These are phyloP conservation scores for Starmera dryadoides DNA, from an alignment of 805 yeast species.

Conservation along the genomic window DNA sequence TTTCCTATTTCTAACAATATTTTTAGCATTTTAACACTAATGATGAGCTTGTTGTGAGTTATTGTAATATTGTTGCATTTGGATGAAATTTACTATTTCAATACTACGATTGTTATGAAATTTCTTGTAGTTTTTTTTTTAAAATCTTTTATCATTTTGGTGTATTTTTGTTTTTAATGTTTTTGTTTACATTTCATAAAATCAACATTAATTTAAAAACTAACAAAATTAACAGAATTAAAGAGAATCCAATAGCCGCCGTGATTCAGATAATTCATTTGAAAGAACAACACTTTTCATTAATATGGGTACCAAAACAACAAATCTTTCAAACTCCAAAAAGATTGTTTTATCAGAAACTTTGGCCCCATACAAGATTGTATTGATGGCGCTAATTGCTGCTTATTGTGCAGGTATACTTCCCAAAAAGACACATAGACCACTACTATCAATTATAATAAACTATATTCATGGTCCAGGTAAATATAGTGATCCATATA, in stretches of 20 bases:
- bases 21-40: constrained; percentile 25
- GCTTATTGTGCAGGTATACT: constrained; percentile 36
- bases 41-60: constrained; percentile 35
- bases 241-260: neutral
- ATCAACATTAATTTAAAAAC: no score
- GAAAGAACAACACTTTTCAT: no score
- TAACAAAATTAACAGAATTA: neutral
- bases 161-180: no score
- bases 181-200: no score
- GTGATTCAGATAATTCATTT: no score
- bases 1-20: no score
- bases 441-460: constrained; percentile 35
- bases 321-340: no score
- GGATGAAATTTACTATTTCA: no score
- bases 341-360: constrained; percentile 26
- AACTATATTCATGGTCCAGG: constrained; percentile 32
- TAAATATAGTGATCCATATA: constrained; percentile 9
- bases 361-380: constrained; percentile 48
- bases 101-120: no score
- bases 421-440: constrained; percentile 30
- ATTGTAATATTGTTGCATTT: constrained; percentile 39
- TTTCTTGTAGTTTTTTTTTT: no score
- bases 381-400: constrained; percentile 39
- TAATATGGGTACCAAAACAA: neutral
- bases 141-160: no score